phyloP scores from a whole-genome alignment of 225 moss, liverwort and hornwort genomes.

The Straminergon stramineum region DNA sequence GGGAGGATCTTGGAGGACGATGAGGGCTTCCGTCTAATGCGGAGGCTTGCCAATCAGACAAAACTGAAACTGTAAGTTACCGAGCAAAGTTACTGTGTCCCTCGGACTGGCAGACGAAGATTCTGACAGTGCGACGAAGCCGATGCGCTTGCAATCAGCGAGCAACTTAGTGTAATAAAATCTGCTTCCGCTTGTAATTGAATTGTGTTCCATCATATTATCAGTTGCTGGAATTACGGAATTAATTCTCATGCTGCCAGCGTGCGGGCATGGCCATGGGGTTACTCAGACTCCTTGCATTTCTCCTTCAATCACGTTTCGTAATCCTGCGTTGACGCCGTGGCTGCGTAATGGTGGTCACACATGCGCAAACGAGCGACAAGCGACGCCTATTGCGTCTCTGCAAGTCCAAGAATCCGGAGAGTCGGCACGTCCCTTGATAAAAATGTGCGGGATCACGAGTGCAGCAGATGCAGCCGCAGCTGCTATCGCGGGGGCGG shows the following conservation, averaged over 20 bases:
- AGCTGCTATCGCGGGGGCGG: conserved; percentile 57
- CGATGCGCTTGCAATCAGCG: neutral
- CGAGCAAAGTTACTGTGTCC: neutral
- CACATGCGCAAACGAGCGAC: neutral
- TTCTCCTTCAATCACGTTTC: neutral
- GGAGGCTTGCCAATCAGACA: neutral
- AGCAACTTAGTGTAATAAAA: neutral
- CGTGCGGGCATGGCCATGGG: neutral
- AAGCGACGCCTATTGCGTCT: neutral
- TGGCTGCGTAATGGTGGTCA: neutral
- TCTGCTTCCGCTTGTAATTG: neutral
- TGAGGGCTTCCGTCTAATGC: neutral
- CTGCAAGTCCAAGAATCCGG: neutral
- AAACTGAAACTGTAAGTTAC: neutral
- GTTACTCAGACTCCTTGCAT: neutral
- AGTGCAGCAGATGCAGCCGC: conserved; percentile 61
- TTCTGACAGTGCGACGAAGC: neutral
- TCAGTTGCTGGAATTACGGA: neutral
- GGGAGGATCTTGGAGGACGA: neutral
- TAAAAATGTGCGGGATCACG: conserved; percentile 86
- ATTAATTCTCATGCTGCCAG: neutral
- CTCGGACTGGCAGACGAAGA: neutral
- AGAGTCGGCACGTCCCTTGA: neutral
- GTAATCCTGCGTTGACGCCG: neutral
- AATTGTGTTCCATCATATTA: neutral